Conservation (phyloP, 2,329 filamentous ascomycete species). For the Fusarium denticulatum region DNA sequence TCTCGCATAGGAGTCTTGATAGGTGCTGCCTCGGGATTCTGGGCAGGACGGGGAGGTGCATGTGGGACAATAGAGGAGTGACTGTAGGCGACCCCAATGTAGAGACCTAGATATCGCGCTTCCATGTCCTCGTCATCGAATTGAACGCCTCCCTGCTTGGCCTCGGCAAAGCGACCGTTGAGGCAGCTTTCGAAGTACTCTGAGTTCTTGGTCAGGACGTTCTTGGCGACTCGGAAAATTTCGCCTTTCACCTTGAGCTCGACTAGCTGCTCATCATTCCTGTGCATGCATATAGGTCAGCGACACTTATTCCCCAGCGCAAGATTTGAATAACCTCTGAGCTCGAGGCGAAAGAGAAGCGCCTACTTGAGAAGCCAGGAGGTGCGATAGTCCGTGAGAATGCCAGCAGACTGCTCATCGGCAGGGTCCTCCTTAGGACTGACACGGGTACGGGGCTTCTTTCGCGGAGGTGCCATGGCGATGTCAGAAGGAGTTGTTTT, state of each 20-base stretch:
- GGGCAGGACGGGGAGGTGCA: slow-evolving; percentile 33
- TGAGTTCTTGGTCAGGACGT: slow-evolving; percentile 46
- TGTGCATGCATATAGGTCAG: slow-evolving; percentile 20
- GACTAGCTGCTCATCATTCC: slow-evolving; percentile 45
- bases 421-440: slow-evolving; percentile 22
- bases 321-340: not conserved
- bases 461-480: slow-evolving; percentile 28
- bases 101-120: slow-evolving; percentile 47
- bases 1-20: slow-evolving; percentile 46
- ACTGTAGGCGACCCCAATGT: slow-evolving; percentile 49
- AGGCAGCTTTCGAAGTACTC: slow-evolving; percentile 49
- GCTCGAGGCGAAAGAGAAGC: not conserved
- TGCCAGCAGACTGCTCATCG: slow-evolving; percentile 36
- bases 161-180: slow-evolving; percentile 43
- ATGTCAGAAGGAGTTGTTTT: not conserved
- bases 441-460: slow-evolving; percentile 32
- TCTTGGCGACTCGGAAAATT: slow-evolving; percentile 45
- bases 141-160: slow-evolving; percentile 39
- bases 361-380: slow-evolving; percentile 50
- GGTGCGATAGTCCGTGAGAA: slow-evolving; percentile 47
- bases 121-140: slow-evolving; percentile 48
- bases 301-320: not conserved
- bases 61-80: slow-evolving; percentile 48
- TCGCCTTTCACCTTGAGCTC: slow-evolving; percentile 46
- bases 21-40: slow-evolving; percentile 41